Evolutionary conservation across 73 alveolate species (phyloP).

Genomic region (Paramecium sexaurelia): DNA sequence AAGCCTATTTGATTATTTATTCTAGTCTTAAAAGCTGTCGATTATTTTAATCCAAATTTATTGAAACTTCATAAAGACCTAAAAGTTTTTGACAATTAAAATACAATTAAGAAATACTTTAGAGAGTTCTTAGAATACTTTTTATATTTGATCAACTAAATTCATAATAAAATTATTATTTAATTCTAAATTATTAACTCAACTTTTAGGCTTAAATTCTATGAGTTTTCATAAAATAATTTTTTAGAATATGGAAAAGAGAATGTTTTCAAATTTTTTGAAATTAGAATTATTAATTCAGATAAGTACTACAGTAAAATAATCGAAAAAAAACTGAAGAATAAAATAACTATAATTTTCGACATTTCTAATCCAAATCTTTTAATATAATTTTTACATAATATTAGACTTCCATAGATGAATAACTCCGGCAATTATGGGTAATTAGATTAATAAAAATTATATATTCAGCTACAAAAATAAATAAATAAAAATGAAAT

Average conservation of each 20-base stretch:
- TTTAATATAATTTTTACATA: too few species aligned
- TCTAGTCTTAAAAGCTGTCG: background rate
- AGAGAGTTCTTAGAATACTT: background rate
- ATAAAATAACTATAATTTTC: too few species aligned
- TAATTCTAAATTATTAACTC: background rate
- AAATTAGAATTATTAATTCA: background rate
- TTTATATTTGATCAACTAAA: background rate
- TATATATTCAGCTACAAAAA: too few species aligned
- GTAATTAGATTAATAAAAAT: too few species aligned
- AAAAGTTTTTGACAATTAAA: background rate
- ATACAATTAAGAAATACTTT: background rate
- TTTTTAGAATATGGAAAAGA: background rate
- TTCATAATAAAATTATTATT: background rate
- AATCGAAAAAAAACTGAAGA: slow-evolving; percentile 69
- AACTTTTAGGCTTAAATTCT: background rate
- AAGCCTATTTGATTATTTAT: background rate
- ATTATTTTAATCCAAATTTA: background rate
- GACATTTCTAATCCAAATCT: too few species aligned
- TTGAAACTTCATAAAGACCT: background rate
- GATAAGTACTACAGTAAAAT: background rate
- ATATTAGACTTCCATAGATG: too few species aligned
- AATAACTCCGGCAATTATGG: too few species aligned
- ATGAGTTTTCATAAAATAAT: background rate
- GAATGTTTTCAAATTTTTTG: background rate
- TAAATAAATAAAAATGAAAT: too few species aligned